These are phyloP conservation scores for Zostera marina DNA, from an alignment of 116 monocot species.

Conservation along the genomic window DNA sequence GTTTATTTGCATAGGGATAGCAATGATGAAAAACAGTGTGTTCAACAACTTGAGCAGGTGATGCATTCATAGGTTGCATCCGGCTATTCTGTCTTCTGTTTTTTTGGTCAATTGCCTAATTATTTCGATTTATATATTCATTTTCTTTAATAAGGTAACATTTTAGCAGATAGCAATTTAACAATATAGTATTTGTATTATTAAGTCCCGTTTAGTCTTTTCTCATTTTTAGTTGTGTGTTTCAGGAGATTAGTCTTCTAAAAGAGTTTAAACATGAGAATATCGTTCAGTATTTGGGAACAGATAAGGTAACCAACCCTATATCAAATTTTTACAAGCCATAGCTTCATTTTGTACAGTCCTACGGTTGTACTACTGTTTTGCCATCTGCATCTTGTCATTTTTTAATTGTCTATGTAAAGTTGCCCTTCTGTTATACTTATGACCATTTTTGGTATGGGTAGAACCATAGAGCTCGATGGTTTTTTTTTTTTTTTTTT, in stretches of 20 bases:
- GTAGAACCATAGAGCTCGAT: no score
- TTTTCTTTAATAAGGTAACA: background rate
- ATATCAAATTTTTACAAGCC: background rate
- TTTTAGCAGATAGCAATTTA: background rate
- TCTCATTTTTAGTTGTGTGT: background rate
- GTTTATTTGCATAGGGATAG: slow-evolving; percentile 66
- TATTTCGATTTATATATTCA: background rate
- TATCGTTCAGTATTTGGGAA: slow-evolving; percentile 84
- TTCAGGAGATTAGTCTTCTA: slow-evolving; percentile 79
- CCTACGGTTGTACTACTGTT: background rate
- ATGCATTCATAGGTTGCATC: background rate
- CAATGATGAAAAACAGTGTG: slow-evolving; percentile 50
- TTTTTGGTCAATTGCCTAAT: background rate
- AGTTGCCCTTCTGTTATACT: background rate
- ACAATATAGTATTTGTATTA: no score
- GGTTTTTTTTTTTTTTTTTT: no score
- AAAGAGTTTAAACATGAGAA: slow-evolving; percentile 89
- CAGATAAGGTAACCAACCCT: slow-evolving; percentile 51
- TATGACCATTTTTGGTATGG: no score
- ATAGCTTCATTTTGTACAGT: background rate
- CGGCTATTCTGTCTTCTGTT: background rate
- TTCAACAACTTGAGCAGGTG: slow-evolving; percentile 88
- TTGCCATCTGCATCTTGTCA: background rate
- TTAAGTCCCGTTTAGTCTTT: no score
- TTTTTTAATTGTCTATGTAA: background rate